A percentile compares a stretch with the other conserved stretches of the same genome.
Conservation (phyloP, 2,329 filamentous ascomycete genomes). For the Fusarium tjaetaba region DNA sequence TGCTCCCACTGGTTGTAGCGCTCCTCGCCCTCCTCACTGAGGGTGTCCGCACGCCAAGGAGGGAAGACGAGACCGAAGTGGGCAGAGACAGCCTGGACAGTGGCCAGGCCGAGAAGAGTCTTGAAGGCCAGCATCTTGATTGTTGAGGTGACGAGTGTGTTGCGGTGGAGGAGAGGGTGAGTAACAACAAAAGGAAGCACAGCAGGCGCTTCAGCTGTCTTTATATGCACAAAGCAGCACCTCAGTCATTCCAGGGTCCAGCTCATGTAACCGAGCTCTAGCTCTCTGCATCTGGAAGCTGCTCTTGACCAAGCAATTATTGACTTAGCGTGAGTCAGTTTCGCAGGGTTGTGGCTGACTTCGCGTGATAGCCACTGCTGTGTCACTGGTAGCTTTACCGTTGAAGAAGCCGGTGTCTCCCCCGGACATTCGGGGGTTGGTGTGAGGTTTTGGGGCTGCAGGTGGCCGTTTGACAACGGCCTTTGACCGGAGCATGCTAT, state of each 20-base stretch:
- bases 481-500: background rate
- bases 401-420: slow-evolving; percentile 6
- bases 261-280: slow-evolving; percentile 12
- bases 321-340: slow-evolving; percentile 37
- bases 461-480: slow-evolving; percentile 20
- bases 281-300: slow-evolving; percentile 15
- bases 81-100: slow-evolving; percentile 52
- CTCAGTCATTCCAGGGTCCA: slow-evolving; percentile 5
- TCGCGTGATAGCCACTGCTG: slow-evolving; percentile 1
- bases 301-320: slow-evolving; percentile 5
- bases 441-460: slow-evolving; percentile 20
- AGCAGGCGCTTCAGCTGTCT: slow-evolving; percentile 7
- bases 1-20: slow-evolving; percentile 60
- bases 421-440: slow-evolving; percentile 28
- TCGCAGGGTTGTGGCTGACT: slow-evolving; percentile 20
- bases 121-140: slow-evolving; percentile 46
- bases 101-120: slow-evolving; percentile 48
- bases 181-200: background rate
- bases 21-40: slow-evolving; percentile 49
- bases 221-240: slow-evolving; percentile 28
- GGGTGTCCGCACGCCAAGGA: slow-evolving; percentile 59
- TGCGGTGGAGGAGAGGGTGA: background rate
- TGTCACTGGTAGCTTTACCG: slow-evolving; percentile 6
- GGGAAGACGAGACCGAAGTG: slow-evolving; percentile 62
- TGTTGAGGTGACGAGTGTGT: background rate